Base-by-base conservation (phyloP, 2,329 filamentous ascomycete genomes). In the Penicillium sp. region DNA sequence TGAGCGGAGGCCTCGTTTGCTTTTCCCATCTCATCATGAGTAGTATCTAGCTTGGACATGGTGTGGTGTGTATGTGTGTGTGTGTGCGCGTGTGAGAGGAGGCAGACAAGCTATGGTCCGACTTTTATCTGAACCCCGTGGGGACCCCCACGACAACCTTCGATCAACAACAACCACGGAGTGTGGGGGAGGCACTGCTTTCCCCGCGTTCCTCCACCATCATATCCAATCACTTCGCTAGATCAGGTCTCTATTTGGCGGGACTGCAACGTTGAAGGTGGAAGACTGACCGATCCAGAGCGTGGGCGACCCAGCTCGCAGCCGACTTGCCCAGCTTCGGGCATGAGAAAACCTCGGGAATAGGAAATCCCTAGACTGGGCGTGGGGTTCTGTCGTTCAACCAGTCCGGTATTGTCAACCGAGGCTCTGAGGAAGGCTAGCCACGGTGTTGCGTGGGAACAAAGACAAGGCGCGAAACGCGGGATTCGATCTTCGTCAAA, bases 1-100 rank as follows among this genome's bases (percentile, higher is more conserved):
- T 56, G 57, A 2, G 47, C 38, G 23, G 59, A 40, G 24, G 58
- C 58, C 13, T 49, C 42, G n/a, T 48, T 49, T 20, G 25, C 33
- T 31, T 59, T 59, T 23, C 42, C 42, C 31, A 42, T 41, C 39
- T 65, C 61, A 42, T 66, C 49, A 44, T 65, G 63, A 25, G 45
- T 10, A 24, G 46, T 29, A 9, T 49, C 23, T 13, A 55, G 46
- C 39, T 63, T 63, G 20, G 47, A 48, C 59, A 61, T 61, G 13
- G 3, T 46, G 20, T 31, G 28, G 20, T 31, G 28, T 29, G 4
- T 29, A 10, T 4, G 4, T 29, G 4, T 29, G 28, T 4, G 4
- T 46, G 33, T 41, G 20, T 37, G 28, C 9, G 15, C 6, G 24
- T 12, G 18, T 15, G 13, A 15, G 32, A 31, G 27, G n/a, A 24